phyloP scores from a whole-genome alignment of 306 rosid genomes.

The Cicer cuneatum region DNA sequence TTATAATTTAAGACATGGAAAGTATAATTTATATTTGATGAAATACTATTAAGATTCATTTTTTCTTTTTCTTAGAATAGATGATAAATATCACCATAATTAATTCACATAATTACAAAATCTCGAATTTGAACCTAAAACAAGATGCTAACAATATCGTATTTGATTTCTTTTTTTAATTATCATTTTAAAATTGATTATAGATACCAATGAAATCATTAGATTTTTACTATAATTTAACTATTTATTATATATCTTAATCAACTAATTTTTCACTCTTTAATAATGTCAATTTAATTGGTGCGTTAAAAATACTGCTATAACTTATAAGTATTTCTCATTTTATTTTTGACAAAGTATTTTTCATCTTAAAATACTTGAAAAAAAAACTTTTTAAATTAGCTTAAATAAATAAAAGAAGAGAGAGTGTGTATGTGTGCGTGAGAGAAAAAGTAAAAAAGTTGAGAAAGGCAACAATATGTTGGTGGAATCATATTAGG shows the following conservation, averaged over 20 bases:
- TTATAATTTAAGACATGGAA: no score
- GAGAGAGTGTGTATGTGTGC: background rate
- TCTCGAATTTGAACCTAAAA: fast-evolving
- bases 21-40: no score
- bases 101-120: fast-evolving
- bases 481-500: constrained; percentile 61
- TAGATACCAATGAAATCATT: no score
- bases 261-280: no score
- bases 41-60: no score
- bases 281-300: no score
- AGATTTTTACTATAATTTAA: no score
- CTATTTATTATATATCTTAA: no score
- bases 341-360: background rate
- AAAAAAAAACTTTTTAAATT: background rate
- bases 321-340: background rate
- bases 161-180: no score
- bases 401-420: background rate
- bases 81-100: no score
- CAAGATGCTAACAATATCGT: fast-evolving
- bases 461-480: constrained; percentile 51
- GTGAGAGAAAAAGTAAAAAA: constrained; percentile 38
- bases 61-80: no score
- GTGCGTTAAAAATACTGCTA: background rate
- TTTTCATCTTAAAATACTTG: background rate
- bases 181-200: no score